Percentiles rank a stretch among this genome's conserved stretches.
Conservation (phyloP, 177 flowering plant genomes). For the Vitis hybrid region DNA sequence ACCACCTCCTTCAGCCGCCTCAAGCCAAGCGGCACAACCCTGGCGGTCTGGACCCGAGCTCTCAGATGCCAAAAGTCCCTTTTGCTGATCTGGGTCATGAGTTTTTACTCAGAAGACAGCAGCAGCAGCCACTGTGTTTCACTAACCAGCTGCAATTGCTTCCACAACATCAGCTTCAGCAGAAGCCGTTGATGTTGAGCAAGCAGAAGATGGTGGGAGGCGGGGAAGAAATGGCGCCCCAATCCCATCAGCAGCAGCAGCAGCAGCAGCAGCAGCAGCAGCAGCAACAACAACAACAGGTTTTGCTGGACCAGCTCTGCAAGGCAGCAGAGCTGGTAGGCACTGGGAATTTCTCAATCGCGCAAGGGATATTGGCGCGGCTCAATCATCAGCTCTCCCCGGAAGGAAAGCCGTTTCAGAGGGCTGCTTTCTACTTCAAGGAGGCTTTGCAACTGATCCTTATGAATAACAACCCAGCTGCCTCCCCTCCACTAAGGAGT, state of each 20-base stretch:
- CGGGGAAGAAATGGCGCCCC: constrained; percentile 31
- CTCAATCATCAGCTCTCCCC: constrained; percentile 92
- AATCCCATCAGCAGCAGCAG: constrained; percentile 13
- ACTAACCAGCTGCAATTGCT: constrained; percentile 36
- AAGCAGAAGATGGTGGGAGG: constrained; percentile 23
- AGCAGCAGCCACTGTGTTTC: constrained; percentile 25
- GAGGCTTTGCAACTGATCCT: constrained; percentile 43
- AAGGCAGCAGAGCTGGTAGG: constrained; percentile 72
- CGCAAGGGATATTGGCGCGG: constrained; percentile 99
- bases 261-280: constrained; percentile 30
- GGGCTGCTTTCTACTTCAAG: constrained; percentile 54
- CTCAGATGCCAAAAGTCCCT: constrained; percentile 12
- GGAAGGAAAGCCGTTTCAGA: constrained; percentile 33
- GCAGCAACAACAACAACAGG: constrained; percentile 47
- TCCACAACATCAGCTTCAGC: constrained; percentile 31
- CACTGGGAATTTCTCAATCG: constrained; percentile 48
- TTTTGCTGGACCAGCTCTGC: constrained; percentile 55
- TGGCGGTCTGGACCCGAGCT: constrained; percentile 6
- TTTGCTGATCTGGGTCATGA: constrained; percentile 19
- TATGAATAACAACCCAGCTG: constrained; percentile 17
- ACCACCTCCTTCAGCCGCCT: constrained; percentile 13
- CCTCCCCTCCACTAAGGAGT: constrained; percentile 13
- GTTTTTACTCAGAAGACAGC: constrained; percentile 16
- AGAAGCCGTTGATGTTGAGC: constrained; percentile 27
- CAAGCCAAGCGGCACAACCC: constrained; percentile 25